These are phyloP conservation scores for Candida anglica DNA, from an alignment of 805 yeast species.

Conservation along the genomic window DNA sequence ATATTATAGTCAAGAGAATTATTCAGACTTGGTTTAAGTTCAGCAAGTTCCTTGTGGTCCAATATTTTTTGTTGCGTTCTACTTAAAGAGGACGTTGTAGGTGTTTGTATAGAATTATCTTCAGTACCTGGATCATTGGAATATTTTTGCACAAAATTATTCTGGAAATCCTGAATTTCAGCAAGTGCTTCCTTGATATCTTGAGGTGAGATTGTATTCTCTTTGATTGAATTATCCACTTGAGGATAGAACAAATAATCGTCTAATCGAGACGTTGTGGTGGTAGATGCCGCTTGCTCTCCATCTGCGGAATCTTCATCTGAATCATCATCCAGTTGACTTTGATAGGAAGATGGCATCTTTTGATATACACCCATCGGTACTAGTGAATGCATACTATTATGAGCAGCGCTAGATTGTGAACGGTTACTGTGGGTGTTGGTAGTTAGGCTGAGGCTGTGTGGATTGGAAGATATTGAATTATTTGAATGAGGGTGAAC, in stretches of 20 bases:
- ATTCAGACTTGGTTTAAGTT: neutral
- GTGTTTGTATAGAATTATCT: too few relatives aligned
- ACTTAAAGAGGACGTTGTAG: conserved; percentile 7
- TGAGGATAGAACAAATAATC: neutral
- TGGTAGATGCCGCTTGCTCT: conserved; percentile 2
- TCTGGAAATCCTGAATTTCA: conserved; percentile 29
- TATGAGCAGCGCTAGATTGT: conserved; percentile 11
- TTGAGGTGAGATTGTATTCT: neutral
- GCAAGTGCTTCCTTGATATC: conserved; percentile 14
- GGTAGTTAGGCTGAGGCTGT: too few relatives aligned
- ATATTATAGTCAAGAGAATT: conserved; percentile 14
- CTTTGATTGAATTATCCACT: conserved; percentile 4
- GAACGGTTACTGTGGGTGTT: too few relatives aligned
- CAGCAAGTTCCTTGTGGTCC: conserved; percentile 26
- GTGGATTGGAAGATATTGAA: too few relatives aligned
- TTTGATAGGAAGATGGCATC: conserved; percentile 8
- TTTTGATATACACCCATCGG: conserved; percentile 7
- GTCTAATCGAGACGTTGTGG: too few relatives aligned
- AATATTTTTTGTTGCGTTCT: conserved; percentile 33
- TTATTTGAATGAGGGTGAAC: too few relatives aligned
- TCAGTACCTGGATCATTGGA: conserved; percentile 2
- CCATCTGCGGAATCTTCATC: conserved; percentile 9
- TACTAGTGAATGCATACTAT: conserved; percentile 12
- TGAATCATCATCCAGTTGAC: conserved; percentile 20
- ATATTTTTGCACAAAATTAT: conserved; percentile 22